Percentiles rank a stretch among this genome's conserved stretches.
phyloP scores from a whole-genome alignment of 1,284 basidiomycete genomes.

The Mycosarcoma maydis region DNA sequence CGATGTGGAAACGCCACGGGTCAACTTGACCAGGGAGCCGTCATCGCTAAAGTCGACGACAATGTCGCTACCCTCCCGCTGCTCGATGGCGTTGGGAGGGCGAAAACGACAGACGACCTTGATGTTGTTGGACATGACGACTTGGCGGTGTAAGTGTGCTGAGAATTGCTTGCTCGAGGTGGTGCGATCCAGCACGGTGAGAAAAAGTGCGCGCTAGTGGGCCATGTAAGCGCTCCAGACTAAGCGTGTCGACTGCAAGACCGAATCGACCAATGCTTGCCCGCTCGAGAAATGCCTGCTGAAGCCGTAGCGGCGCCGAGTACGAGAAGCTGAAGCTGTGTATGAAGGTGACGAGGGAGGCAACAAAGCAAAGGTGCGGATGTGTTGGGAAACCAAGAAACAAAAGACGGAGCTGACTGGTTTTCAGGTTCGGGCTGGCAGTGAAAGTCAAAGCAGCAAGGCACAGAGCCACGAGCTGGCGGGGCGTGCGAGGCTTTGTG shows the following conservation, averaged over 20 bases:
- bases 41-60: conserved; percentile 86
- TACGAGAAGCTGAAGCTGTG: too few species aligned
- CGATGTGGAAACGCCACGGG: conserved; percentile 56
- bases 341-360: background rate
- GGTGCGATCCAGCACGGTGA: too few species aligned
- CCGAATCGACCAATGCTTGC: too few species aligned
- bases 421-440: background rate
- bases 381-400: background rate
- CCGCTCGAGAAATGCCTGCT: too few species aligned
- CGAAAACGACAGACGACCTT: conserved; percentile 74
- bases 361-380: background rate
- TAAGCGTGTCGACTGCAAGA: too few species aligned
- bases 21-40: conserved; percentile 79
- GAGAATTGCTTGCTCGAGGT: too few species aligned
- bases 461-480: too few species aligned
- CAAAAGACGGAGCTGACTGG: background rate
- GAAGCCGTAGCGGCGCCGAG: too few species aligned
- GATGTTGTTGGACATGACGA: conserved; percentile 61
- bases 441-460: background rate
- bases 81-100: conserved; percentile 90
- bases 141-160: background rate
- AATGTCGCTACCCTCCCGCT: conserved; percentile 86
- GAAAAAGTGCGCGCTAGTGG: too few species aligned
- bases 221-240: too few species aligned
- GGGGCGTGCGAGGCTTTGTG: too few species aligned